Percentiles rank a stretch among this genome's conserved stretches.
Evolutionary conservation across 108 stramenopile species (phyloP).

Genomic region (Conticribra weissflogii): DNA sequence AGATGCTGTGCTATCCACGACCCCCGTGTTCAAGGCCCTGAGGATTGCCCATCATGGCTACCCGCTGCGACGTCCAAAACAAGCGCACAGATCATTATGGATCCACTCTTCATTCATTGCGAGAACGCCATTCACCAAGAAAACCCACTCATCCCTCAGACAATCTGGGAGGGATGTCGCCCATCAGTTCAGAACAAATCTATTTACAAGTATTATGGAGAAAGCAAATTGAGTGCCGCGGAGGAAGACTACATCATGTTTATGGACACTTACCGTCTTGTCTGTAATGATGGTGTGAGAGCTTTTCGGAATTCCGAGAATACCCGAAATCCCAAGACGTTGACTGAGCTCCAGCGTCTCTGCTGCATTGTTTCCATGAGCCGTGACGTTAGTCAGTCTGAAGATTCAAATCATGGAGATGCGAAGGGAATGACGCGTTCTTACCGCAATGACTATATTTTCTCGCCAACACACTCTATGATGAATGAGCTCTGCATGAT

Average conservation of each 20-base stretch:
- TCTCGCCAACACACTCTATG: conserved; percentile 39
- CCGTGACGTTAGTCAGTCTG: not conserved
- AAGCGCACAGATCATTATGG: conserved; percentile 37
- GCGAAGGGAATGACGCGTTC: not conserved
- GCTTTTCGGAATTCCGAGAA: conserved; percentile 2
- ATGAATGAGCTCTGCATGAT: conserved; percentile 36
- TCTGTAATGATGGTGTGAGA: conserved; percentile 29
- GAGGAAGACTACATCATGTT: conserved; percentile 11
- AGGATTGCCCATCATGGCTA: conserved; percentile 30
- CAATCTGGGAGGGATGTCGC: conserved; percentile 49
- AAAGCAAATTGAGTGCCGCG: not conserved
- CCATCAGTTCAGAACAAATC: conserved; percentile 15
- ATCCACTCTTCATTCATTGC: conserved; percentile 18
- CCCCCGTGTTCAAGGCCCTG: conserved; percentile 26
- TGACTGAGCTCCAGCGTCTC: conserved; percentile 29
- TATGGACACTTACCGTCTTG: conserved; percentile 35
- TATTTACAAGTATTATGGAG: not conserved
- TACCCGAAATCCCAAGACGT: not conserved
- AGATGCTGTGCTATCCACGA: conserved; percentile 40
- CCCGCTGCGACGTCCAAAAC: conserved; percentile 34
- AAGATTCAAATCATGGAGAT: not conserved
- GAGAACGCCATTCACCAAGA: conserved; percentile 36
- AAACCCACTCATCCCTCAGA: conserved; percentile 37
- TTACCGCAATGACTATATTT: conserved; percentile 12
- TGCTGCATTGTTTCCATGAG: conserved; percentile 28